Evolutionary conservation across 352 stramenopile genomes (phyloP), one percentile per base, ranked within the genome.

Genomic region (Blastocystis sp.): DNA sequence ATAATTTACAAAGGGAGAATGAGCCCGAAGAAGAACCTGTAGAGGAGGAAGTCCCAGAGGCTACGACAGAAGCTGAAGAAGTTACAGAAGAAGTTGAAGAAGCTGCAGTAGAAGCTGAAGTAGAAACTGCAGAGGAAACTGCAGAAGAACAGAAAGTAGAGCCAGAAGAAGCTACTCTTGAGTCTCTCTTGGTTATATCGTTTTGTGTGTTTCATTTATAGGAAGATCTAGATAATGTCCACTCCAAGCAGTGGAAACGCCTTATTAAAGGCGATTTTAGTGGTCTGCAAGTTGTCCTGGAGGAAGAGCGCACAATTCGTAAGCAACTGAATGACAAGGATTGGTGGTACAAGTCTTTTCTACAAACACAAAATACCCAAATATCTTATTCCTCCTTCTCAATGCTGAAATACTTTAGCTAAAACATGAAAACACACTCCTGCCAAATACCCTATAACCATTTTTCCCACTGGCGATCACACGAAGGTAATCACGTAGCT

Each of bases 401-500:
- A 34, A 84, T 23, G 55, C 43, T 84, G 53, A 84, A 88, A 45
- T 88, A 88, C 20, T 45, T 76, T n/a, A 88, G 45, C 43, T 79
- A 79, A 5, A 66, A 7, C 5, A 47, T 45, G 26, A n/a, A 68
- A 1, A 15, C 20, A 66, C 8, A 7, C 8, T 29, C 2, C 11
- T 29, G 1, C 47, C n/a, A 87, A 23, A 93, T 76, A 99, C 92
- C 93, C 98, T 96, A 93, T 99, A 98, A 76, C 96, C 98, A 92
- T 98, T 95, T 94, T 98, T 98, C 92, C 96, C 95, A 88, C 94
- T 95, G 55, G 97, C 96, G 93, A 99, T 97, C 47, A 99, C 97
- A 92, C 98, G 96, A 69, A 99, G 92, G 93, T 99, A 99, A 94
- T 99, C 97, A 91, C 96, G 95, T 77, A 99, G 93, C 92, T 98